Evolutionary conservation across 2,329 filamentous ascomycete genomes (phyloP).

Genomic region (Coniochaeta hoffmannii): DNA sequence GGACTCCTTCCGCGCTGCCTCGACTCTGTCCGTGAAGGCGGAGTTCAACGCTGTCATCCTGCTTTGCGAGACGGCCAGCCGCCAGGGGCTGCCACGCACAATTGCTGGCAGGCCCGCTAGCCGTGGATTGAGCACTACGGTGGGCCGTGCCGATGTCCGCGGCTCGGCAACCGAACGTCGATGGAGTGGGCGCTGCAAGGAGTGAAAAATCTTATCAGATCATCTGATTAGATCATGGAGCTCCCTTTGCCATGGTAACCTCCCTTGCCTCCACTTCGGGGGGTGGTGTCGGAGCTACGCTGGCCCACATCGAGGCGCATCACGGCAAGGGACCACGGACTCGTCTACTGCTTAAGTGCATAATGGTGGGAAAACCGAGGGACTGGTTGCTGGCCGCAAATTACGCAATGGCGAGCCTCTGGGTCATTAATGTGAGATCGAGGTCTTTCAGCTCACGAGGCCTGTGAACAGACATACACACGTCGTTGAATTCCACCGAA

Average conservation of each 20-base stretch:
- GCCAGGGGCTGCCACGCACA: too few species aligned
- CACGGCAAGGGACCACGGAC: not conserved
- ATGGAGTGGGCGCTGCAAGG: not conserved
- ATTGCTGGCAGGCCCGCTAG: too few species aligned
- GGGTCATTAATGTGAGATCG: not conserved
- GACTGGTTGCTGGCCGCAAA: not conserved
- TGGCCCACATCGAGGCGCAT: not conserved
- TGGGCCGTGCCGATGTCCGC: too few species aligned
- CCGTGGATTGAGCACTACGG: too few species aligned
- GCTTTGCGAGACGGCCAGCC: too few species aligned
- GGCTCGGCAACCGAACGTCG: too few species aligned
- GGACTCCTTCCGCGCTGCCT: too few species aligned
- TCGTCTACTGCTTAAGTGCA: not conserved
- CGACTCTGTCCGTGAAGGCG: too few species aligned
- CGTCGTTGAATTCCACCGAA: not conserved
- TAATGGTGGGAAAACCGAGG: not conserved
- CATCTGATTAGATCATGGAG: conserved; percentile 2
- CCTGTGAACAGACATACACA: not conserved
- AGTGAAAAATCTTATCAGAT: conserved; percentile 1
- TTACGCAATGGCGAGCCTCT: not conserved
- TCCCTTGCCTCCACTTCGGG: not conserved
- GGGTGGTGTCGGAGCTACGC: not conserved
- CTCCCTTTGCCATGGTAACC: not conserved
- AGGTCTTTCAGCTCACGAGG: not conserved
- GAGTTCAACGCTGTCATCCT: too few species aligned